Evolutionary conservation across 495 filamentous ascomycete species (phyloP).

Genomic region (Podospora anserina): DNA sequence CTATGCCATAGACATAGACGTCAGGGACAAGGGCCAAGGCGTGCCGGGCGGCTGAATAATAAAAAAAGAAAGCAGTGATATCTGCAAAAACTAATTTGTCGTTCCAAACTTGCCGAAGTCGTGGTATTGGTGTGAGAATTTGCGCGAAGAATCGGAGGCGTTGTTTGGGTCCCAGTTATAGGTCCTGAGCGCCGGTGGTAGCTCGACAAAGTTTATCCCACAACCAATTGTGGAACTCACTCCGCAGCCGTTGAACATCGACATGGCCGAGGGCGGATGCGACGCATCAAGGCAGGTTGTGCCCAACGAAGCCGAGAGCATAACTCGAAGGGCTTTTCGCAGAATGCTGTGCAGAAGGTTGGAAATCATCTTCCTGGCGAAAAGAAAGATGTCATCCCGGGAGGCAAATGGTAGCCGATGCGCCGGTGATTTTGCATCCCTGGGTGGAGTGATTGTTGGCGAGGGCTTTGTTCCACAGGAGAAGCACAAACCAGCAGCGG

Average conservation of each 20-base stretch:
- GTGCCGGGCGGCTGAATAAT: background rate
- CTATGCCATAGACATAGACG: conserved; percentile 8
- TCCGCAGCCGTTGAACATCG: background rate
- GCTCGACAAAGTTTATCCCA: background rate
- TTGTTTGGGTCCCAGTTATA: background rate
- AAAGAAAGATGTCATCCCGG: background rate
- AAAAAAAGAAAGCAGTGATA: background rate
- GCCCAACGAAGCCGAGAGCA: background rate
- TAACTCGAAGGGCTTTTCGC: background rate
- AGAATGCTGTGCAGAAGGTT: background rate
- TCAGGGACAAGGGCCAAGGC: background rate
- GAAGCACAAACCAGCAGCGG: background rate
- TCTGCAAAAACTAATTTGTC: background rate
- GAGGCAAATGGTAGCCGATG: background rate
- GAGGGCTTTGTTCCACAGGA: background rate
- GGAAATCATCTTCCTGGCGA: background rate
- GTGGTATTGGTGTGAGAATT: background rate
- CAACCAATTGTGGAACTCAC: background rate
- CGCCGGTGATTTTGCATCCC: background rate
- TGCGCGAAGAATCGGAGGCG: background rate
- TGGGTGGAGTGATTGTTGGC: background rate
- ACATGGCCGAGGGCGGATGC: background rate
- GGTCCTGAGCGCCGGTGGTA: background rate
- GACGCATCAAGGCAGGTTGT: background rate
- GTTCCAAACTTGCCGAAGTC: background rate